Evolutionary conservation across 1,284 basidiomycete genomes (phyloP).

Genomic region (Ustilago trichophora): DNA sequence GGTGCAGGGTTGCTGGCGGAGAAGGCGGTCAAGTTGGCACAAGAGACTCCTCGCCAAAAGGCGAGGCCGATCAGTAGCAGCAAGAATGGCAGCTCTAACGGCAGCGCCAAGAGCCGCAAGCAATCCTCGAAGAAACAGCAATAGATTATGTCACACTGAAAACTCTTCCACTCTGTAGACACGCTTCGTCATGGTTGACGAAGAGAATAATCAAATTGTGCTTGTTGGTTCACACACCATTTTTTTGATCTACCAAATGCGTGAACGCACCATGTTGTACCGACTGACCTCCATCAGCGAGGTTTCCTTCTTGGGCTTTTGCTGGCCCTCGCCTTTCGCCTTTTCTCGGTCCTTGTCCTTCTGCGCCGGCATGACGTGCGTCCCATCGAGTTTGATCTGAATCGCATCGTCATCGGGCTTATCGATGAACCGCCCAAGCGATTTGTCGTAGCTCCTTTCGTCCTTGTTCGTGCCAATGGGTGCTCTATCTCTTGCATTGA

Average conservation of each 20-base stretch:
- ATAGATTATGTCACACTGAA: not conserved
- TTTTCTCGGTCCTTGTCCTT: constrained; percentile 18
- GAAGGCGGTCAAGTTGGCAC: constrained; percentile 14
- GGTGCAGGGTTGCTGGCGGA: constrained; percentile 19
- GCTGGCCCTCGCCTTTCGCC: not conserved
- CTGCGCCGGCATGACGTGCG: constrained; percentile 15
- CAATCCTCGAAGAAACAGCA: constrained; percentile 10
- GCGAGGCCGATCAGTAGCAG: not conserved
- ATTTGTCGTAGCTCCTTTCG: constrained; percentile 53
- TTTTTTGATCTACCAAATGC: constrained; percentile 64
- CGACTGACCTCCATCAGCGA: constrained; percentile 61
- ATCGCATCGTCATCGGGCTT: constrained; percentile 55
- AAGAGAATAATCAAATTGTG: too few relatives aligned
- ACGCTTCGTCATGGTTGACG: too few relatives aligned
- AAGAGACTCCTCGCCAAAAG: not conserved
- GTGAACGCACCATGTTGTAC: constrained; percentile 61
- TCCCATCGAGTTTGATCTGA: constrained; percentile 52
- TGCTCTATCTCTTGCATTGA: constrained; percentile 55
- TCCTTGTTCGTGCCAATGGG: constrained; percentile 61
- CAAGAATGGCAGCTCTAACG: constrained; percentile 7
- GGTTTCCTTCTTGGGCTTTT: constrained; percentile 25
- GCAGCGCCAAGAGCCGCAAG: constrained; percentile 7
- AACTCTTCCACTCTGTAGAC: too few relatives aligned
- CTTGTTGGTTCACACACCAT: too few relatives aligned
- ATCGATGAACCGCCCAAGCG: constrained; percentile 50